These are phyloP conservation scores for Fulvia fulva DNA, from an alignment of 2,329 filamentous ascomycete genomes.

Conservation along the genomic window DNA sequence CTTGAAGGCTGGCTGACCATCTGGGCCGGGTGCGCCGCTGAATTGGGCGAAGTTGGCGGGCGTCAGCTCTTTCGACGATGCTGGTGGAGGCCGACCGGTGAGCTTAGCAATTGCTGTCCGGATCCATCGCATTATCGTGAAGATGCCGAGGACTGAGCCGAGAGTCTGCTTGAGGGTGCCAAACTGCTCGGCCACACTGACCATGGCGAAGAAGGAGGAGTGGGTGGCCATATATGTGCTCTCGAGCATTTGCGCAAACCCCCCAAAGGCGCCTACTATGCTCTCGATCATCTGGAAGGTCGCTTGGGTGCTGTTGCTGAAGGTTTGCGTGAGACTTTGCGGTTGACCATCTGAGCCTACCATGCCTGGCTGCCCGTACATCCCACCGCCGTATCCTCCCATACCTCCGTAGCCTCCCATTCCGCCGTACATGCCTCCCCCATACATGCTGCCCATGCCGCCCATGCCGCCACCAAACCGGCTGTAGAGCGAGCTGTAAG, in stretches of 20 bases:
- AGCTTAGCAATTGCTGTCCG: slow-evolving; percentile 86
- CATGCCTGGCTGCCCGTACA: slow-evolving; percentile 47
- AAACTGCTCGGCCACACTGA: slow-evolving; percentile 96
- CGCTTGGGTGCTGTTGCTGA: slow-evolving; percentile 89
- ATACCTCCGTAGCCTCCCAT: slow-evolving; percentile 34
- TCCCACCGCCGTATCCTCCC: slow-evolving; percentile 25
- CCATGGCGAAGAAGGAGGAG: slow-evolving; percentile 98
- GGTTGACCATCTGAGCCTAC: slow-evolving; percentile 68
- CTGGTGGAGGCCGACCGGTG: slow-evolving; percentile 85
- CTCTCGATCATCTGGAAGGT: slow-evolving; percentile 99
- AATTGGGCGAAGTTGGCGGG: slow-evolving; percentile 89
- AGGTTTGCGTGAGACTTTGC: slow-evolving; percentile 90
- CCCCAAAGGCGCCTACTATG: slow-evolving; percentile 91
- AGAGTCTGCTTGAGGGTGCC: slow-evolving; percentile 88
- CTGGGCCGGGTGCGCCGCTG: slow-evolving; percentile 60
- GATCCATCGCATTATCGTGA: slow-evolving; percentile 92
- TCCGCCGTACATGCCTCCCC: slow-evolving; percentile 24
- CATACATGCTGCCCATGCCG: slow-evolving; percentile 31
- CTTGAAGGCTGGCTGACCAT: slow-evolving; percentile 64
- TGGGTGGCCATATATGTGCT: slow-evolving; percentile 99
- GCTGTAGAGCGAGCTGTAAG: slow-evolving; percentile 42
- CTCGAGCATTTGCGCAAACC: slow-evolving; percentile 98
- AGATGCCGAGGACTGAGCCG: slow-evolving; percentile 90
- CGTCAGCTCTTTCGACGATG: slow-evolving; percentile 79
- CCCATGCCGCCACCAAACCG: slow-evolving; percentile 41